Conservation (phyloP, 805 yeast genomes). For the Candida gorgasii region DNA sequence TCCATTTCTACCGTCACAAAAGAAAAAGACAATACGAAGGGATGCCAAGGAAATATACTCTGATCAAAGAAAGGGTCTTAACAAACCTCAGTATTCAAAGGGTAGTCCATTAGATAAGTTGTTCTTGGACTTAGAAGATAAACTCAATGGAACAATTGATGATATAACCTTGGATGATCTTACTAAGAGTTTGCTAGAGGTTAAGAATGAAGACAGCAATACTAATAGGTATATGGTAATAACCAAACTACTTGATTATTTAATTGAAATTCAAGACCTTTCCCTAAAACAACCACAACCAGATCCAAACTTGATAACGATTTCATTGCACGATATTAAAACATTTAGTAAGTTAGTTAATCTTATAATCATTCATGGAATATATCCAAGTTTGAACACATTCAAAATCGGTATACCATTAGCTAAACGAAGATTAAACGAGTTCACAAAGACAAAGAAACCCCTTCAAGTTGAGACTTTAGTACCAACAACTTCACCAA, state of each 20-base stretch:
- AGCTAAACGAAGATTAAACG: slow-evolving; percentile 56
- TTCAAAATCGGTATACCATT: slow-evolving; percentile 64
- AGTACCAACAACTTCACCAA: slow-evolving; percentile 10
- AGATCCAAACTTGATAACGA: slow-evolving; percentile 48
- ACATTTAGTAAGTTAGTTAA: slow-evolving; percentile 65
- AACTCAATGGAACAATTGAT: slow-evolving; percentile 25
- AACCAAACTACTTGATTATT: slow-evolving; percentile 32
- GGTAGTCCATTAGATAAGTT: slow-evolving; percentile 35
- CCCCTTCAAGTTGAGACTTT: slow-evolving; percentile 23
- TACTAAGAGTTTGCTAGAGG: not conserved
- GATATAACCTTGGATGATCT: slow-evolving; percentile 21
- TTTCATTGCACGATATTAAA: slow-evolving; percentile 85
- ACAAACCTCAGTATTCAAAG: slow-evolving; percentile 29
- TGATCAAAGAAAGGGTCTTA: slow-evolving; percentile 32
- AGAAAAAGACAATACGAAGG: slow-evolving; percentile 31
- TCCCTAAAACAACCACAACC: slow-evolving; percentile 25
- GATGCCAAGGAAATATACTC: slow-evolving; percentile 32
- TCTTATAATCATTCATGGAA: slow-evolving; percentile 66
- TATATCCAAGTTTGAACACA: slow-evolving; percentile 60
- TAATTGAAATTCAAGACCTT: slow-evolving; percentile 40
- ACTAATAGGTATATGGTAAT: slow-evolving; percentile 21
- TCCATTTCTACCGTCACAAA: slow-evolving; percentile 27
- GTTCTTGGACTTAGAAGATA: slow-evolving; percentile 30
- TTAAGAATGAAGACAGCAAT: not conserved
- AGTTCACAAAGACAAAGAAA: slow-evolving; percentile 37